Conservation (phyloP, 805 yeast genomes). For the Kurtzmaniella fragi region DNA sequence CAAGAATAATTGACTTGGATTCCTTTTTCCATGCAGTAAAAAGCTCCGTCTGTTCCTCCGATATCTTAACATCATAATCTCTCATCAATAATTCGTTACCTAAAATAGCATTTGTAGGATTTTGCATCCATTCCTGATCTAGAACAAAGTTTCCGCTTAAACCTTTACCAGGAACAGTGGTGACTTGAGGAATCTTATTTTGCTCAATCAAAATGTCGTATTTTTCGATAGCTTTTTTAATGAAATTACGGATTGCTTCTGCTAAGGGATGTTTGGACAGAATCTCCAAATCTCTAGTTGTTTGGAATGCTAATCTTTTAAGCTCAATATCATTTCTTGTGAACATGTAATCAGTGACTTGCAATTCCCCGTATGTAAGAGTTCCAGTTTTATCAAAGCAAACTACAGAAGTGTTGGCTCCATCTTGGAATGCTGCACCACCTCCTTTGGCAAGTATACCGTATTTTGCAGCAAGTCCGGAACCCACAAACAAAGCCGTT, state of each 20-base stretch:
- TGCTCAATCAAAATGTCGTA: slow-evolving; percentile 26
- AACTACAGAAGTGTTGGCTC: slow-evolving; percentile 54
- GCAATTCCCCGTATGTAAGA: slow-evolving; percentile 59
- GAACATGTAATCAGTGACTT: slow-evolving; percentile 47
- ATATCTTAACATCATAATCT: slow-evolving; percentile 40
- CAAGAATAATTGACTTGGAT: slow-evolving; percentile 59
- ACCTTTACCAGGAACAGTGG: slow-evolving; percentile 59
- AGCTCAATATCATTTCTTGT: slow-evolving; percentile 13
- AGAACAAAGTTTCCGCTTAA: slow-evolving; percentile 39
- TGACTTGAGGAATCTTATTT: slow-evolving; percentile 41
- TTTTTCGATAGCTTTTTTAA: slow-evolving; percentile 9
- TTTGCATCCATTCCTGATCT: slow-evolving; percentile 7
- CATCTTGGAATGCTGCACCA: slow-evolving; percentile 79
- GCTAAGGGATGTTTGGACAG: slow-evolving; percentile 70
- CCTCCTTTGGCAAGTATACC: slow-evolving; percentile 79
- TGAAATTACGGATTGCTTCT: slow-evolving; percentile 42
- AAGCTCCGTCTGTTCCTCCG: slow-evolving; percentile 25
- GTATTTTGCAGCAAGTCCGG: slow-evolving; percentile 71
- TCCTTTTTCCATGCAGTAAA: slow-evolving; percentile 53
- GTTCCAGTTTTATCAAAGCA: slow-evolving; percentile 83
- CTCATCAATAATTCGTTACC: slow-evolving; percentile 60
- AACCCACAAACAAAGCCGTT: slow-evolving; percentile 74
- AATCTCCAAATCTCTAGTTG: slow-evolving; percentile 54
- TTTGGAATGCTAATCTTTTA: slow-evolving; percentile 34
- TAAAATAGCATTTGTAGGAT: slow-evolving; percentile 35